Evolutionary conservation across 2,329 filamentous ascomycete genomes (phyloP).

Genomic region (Diplodia seriata): DNA sequence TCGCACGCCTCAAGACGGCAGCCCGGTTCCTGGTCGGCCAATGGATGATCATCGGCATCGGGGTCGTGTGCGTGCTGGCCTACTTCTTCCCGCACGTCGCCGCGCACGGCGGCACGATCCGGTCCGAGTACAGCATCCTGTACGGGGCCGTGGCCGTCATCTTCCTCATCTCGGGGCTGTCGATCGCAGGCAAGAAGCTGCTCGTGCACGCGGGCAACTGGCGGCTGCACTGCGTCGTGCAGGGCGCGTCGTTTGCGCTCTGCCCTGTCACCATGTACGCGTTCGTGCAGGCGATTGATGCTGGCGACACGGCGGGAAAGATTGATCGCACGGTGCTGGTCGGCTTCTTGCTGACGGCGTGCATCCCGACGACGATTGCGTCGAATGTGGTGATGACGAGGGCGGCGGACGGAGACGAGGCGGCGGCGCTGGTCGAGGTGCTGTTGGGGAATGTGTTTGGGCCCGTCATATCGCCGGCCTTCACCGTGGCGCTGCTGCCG

Average conservation of each 20-base stretch:
- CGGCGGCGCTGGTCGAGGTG: conserved; percentile 31
- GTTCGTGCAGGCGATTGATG: conserved; percentile 25
- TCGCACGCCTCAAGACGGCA: background rate
- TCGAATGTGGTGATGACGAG: conserved; percentile 32
- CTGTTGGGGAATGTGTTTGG: conserved; percentile 31
- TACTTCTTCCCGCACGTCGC: conserved; percentile 31
- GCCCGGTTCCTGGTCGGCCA: conserved; percentile 12
- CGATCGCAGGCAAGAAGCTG: conserved; percentile 15
- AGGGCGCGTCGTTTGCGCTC: conserved; percentile 25
- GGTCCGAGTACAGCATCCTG: conserved; percentile 32
- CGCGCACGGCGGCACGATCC: conserved; percentile 31
- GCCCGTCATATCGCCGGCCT: conserved; percentile 23
- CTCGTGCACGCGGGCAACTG: conserved; percentile 31
- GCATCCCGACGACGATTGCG: conserved; percentile 32
- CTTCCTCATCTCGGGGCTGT: conserved; percentile 30
- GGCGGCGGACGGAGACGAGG: conserved; percentile 28
- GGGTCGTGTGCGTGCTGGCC: conserved; percentile 28
- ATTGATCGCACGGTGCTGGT: conserved; percentile 29
- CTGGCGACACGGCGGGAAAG: conserved; percentile 11
- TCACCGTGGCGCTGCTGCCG: conserved; percentile 30
- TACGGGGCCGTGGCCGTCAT: conserved; percentile 33
- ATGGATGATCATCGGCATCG: conserved; percentile 32
- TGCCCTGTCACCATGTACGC: conserved; percentile 28
- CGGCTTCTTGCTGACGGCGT: conserved; percentile 30
- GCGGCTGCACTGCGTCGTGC: conserved; percentile 31